A percentile compares a stretch with the other conserved stretches of the same genome.
phyloP scores from a whole-genome alignment of 495 filamentous ascomycete genomes.

The Hypoxylon rickii region DNA sequence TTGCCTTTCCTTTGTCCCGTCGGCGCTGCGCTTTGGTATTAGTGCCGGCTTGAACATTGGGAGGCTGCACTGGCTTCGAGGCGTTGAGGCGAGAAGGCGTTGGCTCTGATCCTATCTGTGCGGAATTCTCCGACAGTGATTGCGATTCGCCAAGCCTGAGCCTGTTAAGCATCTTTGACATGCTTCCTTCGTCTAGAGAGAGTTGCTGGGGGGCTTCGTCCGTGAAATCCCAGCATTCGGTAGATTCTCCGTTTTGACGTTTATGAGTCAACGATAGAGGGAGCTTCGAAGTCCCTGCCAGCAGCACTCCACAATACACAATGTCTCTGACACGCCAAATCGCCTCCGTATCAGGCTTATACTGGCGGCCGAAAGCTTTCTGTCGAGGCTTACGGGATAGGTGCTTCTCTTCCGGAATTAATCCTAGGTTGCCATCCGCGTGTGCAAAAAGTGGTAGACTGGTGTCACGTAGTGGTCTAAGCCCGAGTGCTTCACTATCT shows the following conservation, averaged over 20 bases:
- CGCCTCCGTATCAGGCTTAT: constrained; percentile 34
- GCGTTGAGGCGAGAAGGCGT: not conserved
- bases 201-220: constrained; percentile 13
- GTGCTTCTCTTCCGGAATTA: constrained; percentile 7
- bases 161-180: constrained; percentile 30
- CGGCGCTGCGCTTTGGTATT: not conserved
- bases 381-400: constrained; percentile 34
- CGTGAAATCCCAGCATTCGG: constrained; percentile 33
- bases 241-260: constrained; percentile 18
- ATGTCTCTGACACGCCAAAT: constrained; percentile 43
- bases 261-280: constrained; percentile 24
- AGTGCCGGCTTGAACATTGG: not conserved
- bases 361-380: constrained; percentile 35
- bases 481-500: constrained; percentile 48
- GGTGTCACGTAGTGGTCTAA: constrained; percentile 44
- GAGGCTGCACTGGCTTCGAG: not conserved
- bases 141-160: constrained; percentile 25
- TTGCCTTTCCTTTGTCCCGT: constrained; percentile 23
- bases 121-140: constrained; percentile 1
- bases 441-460: constrained; percentile 31
- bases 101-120: not conserved
- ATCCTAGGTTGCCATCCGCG: constrained; percentile 8
- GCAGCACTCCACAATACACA: constrained; percentile 38
- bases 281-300: constrained; percentile 29
- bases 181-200: constrained; percentile 16